These are phyloP conservation scores for Fusarium kyushuense DNA, from an alignment of 2,329 filamentous ascomycete genomes.

Conservation along the genomic window DNA sequence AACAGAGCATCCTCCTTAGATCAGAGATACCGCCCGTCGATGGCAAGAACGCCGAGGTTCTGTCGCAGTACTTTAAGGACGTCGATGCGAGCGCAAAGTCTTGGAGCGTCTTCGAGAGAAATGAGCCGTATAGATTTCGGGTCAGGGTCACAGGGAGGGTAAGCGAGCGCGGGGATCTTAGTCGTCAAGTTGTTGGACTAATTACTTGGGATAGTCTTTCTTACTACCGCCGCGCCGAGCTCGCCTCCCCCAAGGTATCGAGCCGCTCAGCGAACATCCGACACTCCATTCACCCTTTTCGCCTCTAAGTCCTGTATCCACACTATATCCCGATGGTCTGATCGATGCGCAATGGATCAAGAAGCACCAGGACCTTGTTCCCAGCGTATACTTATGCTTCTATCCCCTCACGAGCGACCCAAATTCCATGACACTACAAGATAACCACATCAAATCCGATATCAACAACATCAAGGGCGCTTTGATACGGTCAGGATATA, in stretches of 20 bases:
- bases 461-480: conserved; percentile 81
- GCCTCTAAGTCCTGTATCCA: conserved; percentile 84
- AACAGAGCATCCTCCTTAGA: conserved; percentile 70
- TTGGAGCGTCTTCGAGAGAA: conserved; percentile 72
- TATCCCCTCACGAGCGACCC: conserved; percentile 80
- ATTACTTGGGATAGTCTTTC: conserved; percentile 59
- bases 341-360: conserved; percentile 84
- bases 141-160: conserved; percentile 85
- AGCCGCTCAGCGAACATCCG: conserved; percentile 60
- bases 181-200: conserved; percentile 44
- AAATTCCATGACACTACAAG: conserved; percentile 79
- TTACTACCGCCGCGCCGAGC: conserved; percentile 69
- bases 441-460: conserved; percentile 89
- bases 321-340: conserved; percentile 89
- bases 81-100: conserved; percentile 73
- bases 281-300: conserved; percentile 92
- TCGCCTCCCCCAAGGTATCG: conserved; percentile 64
- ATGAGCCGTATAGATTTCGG: conserved; percentile 70
- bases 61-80: conserved; percentile 74
- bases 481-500: conserved; percentile 77
- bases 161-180: conserved; percentile 54
- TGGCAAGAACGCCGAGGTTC: conserved; percentile 71
- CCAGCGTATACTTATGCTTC: conserved; percentile 83
- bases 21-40: conserved; percentile 78
- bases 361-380: conserved; percentile 89